Base-by-base conservation (phyloP, 805 yeast genomes). In the Candida patagonica region DNA sequence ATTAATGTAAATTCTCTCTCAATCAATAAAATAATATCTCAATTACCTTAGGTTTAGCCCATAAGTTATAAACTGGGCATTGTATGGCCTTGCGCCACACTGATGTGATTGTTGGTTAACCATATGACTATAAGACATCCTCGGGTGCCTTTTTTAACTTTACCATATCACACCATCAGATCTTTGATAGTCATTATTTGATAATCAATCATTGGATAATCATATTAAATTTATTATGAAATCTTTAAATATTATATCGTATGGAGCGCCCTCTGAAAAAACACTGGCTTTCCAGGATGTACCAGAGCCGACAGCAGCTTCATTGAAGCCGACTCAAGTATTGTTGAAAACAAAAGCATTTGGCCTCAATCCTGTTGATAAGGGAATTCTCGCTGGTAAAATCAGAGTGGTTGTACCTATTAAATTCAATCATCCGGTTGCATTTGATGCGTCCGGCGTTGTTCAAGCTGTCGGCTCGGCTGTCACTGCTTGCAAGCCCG, bases 301-400 rank as follows among this genome's bases (percentile, higher is more conserved):
- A 4, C 35, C 35, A 12, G 13, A 22, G 4, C 35, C 25, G n/a
- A 31, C 35, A 10, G 16, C 12, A 19, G 21, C 9, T 8, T 22
- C 17, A 4, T 20, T 31, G 4, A 10, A 31, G 9, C 25, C 23
- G 9, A 24, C 22, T 26, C 35, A 41, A 13, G 45, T 53, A n/a
- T 41, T 52, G 8, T 36, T 54, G 31, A 43, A 47, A 38, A 46
- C 35, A 16, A 22, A 30, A 8, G 50, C 55, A 12, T 47, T 43
- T 8, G 55, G 52, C 9, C 35, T 51, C 24, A 54, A 54, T 32
- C 59, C 56, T 20, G 40, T 50, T 23, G 58, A 54, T 30, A 46
- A 49, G 38, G 39, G 43, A 33, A 23, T 39, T 8, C 45, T 45
- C 12, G 20, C 15, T 4, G 54, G 53, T 2, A 12, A 19, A 4